A percentile compares a stretch with the other conserved stretches of the same genome.
phyloP scores from a whole-genome alignment of 495 filamentous ascomycete species.

The Hypoxylon trugodes region DNA sequence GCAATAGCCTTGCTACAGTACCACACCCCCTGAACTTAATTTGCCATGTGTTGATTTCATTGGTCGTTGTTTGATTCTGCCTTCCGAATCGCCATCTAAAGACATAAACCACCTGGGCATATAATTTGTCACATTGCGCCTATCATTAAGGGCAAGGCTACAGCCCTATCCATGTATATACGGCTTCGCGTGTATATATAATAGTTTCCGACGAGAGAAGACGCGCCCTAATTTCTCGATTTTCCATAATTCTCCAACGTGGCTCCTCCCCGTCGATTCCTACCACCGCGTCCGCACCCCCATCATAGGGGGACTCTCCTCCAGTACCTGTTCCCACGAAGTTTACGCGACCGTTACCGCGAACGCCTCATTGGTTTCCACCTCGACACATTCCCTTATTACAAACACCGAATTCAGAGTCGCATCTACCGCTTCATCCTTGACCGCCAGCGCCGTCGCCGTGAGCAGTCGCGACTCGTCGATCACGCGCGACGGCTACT shows the following conservation, averaged over 20 bases:
- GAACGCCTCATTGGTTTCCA: slow-evolving; percentile 71
- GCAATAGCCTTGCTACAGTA: background rate
- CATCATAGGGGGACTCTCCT: slow-evolving; percentile 56
- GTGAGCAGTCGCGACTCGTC: slow-evolving; percentile 59
- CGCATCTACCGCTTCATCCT: slow-evolving; percentile 78
- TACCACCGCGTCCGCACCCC: slow-evolving; percentile 24
- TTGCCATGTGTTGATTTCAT: slow-evolving; percentile 32
- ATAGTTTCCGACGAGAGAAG: background rate
- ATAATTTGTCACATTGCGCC: slow-evolving; percentile 9
- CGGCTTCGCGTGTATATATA: background rate
- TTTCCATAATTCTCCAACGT: slow-evolving; percentile 26
- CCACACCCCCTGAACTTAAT: background rate
- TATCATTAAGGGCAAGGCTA: slow-evolving; percentile 16
- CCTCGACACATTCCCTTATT: slow-evolving; percentile 74
- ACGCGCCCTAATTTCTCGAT: background rate
- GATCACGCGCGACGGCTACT: slow-evolving; percentile 58
- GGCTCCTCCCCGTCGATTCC: slow-evolving; percentile 41
- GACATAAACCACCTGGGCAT: slow-evolving; percentile 13
- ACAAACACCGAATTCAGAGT: slow-evolving; percentile 74
- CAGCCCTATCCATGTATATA: background rate
- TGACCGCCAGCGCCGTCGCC: slow-evolving; percentile 64
- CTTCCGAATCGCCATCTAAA: slow-evolving; percentile 6
- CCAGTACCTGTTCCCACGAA: slow-evolving; percentile 65
- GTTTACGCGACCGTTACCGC: slow-evolving; percentile 65
- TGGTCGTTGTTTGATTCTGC: slow-evolving; percentile 9